Conservation (phyloP, 2,329 filamentous ascomycete genomes). For the Westerdykella sp. region DNA sequence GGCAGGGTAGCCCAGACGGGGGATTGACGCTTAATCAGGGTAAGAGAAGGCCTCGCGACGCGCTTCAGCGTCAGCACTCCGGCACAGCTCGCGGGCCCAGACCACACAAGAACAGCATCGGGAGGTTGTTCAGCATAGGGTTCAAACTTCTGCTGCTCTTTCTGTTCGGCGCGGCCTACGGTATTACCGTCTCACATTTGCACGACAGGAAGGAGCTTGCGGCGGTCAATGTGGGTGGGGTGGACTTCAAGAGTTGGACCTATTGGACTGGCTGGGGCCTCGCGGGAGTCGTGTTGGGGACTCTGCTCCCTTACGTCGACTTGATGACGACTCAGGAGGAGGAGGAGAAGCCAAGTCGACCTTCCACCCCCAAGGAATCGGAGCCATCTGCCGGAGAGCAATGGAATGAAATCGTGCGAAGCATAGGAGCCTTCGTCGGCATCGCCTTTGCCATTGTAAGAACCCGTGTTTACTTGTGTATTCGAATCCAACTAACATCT, state of each 20-base stretch:
- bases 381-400: constrained; percentile 49
- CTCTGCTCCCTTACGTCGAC: constrained; percentile 79
- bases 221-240: constrained; percentile 54
- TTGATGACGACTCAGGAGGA: constrained; percentile 57
- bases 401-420: constrained; percentile 68
- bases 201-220: constrained; percentile 63
- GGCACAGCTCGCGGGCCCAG: constrained; percentile 1
- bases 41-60: constrained; percentile 4
- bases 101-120: constrained; percentile 12
- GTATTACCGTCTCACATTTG: constrained; percentile 71
- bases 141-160: constrained; percentile 64
- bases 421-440: constrained; percentile 64
- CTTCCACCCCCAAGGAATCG: constrained; percentile 27
- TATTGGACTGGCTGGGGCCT: constrained; percentile 79
- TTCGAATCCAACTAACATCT: constrained; percentile 2
- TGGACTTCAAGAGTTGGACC: constrained; percentile 52
- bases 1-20: constrained; percentile 20
- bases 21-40: constrained; percentile 21
- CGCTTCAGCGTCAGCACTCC: constrained; percentile 1
- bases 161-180: constrained; percentile 74
- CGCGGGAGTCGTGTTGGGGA: constrained; percentile 70
- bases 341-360: constrained; percentile 18
- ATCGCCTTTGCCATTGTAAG: constrained; percentile 78
- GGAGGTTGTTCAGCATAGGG: constrained; percentile 48
- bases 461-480: constrained; percentile 16